A percentile compares a stretch with the other conserved stretches of the same genome.
Conservation (phyloP, 2,329 filamentous ascomycete species). For the Bisporella sp. region DNA sequence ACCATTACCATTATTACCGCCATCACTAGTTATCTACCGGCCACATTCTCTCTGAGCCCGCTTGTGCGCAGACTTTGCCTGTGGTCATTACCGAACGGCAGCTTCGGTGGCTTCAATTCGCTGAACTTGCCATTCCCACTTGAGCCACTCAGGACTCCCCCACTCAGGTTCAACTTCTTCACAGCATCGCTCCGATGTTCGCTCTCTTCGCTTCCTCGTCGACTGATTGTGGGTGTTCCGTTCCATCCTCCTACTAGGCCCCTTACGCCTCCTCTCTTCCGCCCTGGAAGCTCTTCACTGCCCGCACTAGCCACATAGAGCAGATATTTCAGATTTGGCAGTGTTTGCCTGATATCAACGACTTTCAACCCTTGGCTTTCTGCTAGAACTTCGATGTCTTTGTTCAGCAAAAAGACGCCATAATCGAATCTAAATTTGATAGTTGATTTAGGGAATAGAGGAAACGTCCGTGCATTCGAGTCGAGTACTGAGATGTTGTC, state of each 20-base stretch:
- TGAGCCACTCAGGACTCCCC: constrained; percentile 19
- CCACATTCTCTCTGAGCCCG: constrained; percentile 23
- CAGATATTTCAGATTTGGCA: constrained; percentile 90
- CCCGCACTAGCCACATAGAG: constrained; percentile 85
- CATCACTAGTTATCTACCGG: constrained; percentile 1
- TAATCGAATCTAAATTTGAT: constrained; percentile 92
- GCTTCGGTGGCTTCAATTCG: constrained; percentile 1
- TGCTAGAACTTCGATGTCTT: constrained; percentile 73
- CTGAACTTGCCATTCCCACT: constrained; percentile 9
- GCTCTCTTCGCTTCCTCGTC: constrained; percentile 25
- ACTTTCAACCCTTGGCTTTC: constrained; percentile 65
- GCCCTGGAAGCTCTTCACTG: constrained; percentile 52
- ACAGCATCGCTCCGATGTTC: constrained; percentile 5
- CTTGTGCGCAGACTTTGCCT: constrained; percentile 26
- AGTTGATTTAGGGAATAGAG: constrained; percentile 65
- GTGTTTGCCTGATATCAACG: constrained; percentile 82
- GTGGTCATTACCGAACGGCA: constrained; percentile 14
- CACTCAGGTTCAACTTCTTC: not conserved
- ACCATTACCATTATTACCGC: too few relatives aligned
- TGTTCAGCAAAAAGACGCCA: constrained; percentile 92
- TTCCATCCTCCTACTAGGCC: constrained; percentile 44
- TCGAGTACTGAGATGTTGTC: constrained; percentile 61
- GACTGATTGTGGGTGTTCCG: constrained; percentile 17
- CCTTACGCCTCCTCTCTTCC: constrained; percentile 54
- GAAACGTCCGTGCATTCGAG: constrained; percentile 58